phyloP scores from a whole-genome alignment of 169 alveolate species.

The Cryptosporidium ubiquitum region DNA sequence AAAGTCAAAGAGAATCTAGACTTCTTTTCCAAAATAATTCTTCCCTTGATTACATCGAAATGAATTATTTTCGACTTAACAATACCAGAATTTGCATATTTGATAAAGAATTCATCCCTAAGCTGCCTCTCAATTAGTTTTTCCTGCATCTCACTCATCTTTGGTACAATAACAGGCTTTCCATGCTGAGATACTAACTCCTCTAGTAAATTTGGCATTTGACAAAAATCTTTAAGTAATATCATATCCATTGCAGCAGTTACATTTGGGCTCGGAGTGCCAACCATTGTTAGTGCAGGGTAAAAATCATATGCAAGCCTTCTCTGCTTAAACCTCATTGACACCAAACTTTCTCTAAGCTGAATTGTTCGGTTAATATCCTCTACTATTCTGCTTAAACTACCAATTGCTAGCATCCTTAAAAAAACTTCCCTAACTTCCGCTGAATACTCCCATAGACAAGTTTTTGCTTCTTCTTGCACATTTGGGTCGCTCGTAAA shows the following conservation, averaged over 20 bases:
- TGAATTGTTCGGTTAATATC: conserved; percentile 52
- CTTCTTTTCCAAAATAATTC: conserved; percentile 43
- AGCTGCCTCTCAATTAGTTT: conserved; percentile 16
- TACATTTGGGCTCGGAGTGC: conserved; percentile 57
- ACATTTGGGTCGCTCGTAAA: conserved; percentile 70
- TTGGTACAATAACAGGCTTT: conserved; percentile 49
- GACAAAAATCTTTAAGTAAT: conserved; percentile 35
- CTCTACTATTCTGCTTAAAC: conserved; percentile 27
- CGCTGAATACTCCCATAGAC: conserved; percentile 72
- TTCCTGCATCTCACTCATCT: conserved; percentile 5
- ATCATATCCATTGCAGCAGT: conserved; percentile 38
- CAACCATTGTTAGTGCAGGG: conserved; percentile 52
- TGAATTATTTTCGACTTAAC: conserved; percentile 7
- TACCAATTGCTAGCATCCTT: conserved; percentile 54
- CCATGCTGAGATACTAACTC: conserved; percentile 61
- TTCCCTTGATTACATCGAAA: conserved; percentile 44
- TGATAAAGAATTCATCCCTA: conserved; percentile 39
- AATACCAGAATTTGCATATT: conserved; percentile 21
- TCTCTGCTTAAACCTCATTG: conserved; percentile 52
- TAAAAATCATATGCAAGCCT: conserved; percentile 42
- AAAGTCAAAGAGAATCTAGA: conserved; percentile 30
- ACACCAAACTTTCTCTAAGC: conserved; percentile 32
- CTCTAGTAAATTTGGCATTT: conserved; percentile 57
- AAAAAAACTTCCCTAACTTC: conserved; percentile 43
- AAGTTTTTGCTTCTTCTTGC: conserved; percentile 70